A percentile compares a stretch with the other conserved stretches of the same genome.
phyloP scores from a whole-genome alignment of 371 early-diverging fungal species.

The Apophysomyces ossiformis region DNA sequence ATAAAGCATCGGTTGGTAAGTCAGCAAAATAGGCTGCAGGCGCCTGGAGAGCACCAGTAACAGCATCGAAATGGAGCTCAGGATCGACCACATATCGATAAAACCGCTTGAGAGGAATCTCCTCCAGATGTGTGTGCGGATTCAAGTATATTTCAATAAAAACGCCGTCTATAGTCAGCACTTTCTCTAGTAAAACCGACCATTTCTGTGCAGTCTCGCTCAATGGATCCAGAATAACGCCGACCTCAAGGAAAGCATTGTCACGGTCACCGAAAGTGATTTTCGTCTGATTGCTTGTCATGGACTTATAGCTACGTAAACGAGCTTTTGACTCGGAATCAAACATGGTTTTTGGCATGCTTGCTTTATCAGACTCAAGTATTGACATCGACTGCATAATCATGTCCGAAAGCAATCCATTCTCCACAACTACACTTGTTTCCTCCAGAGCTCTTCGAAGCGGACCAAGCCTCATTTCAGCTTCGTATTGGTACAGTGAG shows the following conservation, averaged over 20 bases:
- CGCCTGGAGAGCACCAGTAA: slow-evolving; percentile 32
- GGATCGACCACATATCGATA: slow-evolving; percentile 85
- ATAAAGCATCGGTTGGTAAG: slow-evolving; percentile 78
- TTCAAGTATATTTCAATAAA: slow-evolving; percentile 67
- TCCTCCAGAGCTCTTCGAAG: slow-evolving; percentile 32
- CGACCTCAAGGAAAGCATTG: slow-evolving; percentile 59
- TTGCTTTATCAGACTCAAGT: slow-evolving; percentile 36
- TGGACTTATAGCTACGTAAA: slow-evolving; percentile 22
- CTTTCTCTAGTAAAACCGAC: slow-evolving; percentile 66
- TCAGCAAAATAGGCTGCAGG: slow-evolving; percentile 72
- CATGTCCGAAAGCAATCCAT: slow-evolving; percentile 19
- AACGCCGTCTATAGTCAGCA: slow-evolving; percentile 65
- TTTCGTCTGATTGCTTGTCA: slow-evolving; percentile 20
- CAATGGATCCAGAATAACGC: slow-evolving; percentile 77
- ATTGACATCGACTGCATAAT: slow-evolving; percentile 28
- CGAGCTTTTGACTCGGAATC: slow-evolving; percentile 15
- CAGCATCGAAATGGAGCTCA: slow-evolving; percentile 64
- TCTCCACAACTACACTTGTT: slow-evolving; percentile 5
- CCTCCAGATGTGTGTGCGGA: slow-evolving; percentile 51
- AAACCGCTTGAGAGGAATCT: slow-evolving; percentile 83
- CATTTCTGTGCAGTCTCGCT: slow-evolving; percentile 79
- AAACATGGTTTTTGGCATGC: slow-evolving; percentile 18
- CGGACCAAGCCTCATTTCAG: slow-evolving; percentile 38
- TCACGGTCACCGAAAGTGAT: slow-evolving; percentile 42
- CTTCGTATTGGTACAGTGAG: slow-evolving; percentile 52